Percentiles rank a stretch among this genome's conserved stretches.
phyloP scores from a whole-genome alignment of 179 eudicot species.

The Pouteria campechiana region DNA sequence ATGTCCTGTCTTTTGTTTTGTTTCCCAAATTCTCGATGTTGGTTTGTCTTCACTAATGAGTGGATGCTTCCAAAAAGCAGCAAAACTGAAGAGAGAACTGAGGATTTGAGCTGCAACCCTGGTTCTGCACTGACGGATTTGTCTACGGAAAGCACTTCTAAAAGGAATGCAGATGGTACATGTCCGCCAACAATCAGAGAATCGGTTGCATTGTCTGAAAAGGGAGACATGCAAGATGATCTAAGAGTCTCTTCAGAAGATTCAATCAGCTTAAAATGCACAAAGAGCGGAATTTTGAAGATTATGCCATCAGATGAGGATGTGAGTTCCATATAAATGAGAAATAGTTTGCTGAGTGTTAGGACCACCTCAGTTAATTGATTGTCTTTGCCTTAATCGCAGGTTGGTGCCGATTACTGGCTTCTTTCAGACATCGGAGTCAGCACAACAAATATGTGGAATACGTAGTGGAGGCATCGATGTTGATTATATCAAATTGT shows the following conservation, averaged over 20 bases:
- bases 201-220: too few relatives aligned
- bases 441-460: constrained; percentile 25
- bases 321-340: constrained; percentile 17
- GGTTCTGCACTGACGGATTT: constrained; percentile 8
- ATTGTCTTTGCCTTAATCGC: constrained; percentile 2
- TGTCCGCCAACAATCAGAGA: not conserved
- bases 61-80: too few relatives aligned
- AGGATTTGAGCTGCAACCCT: constrained; percentile 7
- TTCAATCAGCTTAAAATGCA: constrained; percentile 1
- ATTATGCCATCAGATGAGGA: constrained; percentile 17
- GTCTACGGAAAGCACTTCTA: not conserved
- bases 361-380: not conserved
- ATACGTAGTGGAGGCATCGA: too few relatives aligned
- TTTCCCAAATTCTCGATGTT: too few relatives aligned
- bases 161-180: not conserved
- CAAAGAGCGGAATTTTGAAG: constrained; percentile 10
- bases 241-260: not conserved
- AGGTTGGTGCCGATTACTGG: constrained; percentile 37
- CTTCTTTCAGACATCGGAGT: constrained; percentile 19
- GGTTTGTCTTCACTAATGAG: too few relatives aligned
- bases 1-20: too few relatives aligned
- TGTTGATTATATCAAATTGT: too few relatives aligned
- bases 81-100: constrained; percentile 10
- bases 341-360: too few relatives aligned
- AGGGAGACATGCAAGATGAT: constrained; percentile 1